Evolutionary conservation across 495 filamentous ascomycete species (phyloP).

Genomic region (Xylaria nigripes): DNA sequence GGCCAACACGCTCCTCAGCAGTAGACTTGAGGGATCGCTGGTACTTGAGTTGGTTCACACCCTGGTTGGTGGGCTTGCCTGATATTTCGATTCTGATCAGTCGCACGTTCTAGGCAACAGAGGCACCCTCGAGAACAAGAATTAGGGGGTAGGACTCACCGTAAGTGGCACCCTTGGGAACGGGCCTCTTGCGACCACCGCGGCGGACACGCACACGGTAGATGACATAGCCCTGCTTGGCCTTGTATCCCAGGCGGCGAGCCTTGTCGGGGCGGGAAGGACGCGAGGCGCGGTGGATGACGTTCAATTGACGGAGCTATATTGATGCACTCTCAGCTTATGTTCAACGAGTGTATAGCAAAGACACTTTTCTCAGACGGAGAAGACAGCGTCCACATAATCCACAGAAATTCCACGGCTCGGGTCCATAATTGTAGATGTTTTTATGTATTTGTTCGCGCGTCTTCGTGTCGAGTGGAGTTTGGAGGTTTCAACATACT

Average conservation of each 20-base stretch:
- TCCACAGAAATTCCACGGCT: conserved; percentile 19
- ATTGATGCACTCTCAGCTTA: conserved; percentile 99
- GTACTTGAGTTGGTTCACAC: conserved; percentile 99
- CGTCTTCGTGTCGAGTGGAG: conserved; percentile 18
- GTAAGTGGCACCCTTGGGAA: conserved; percentile 96
- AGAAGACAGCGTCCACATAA: conserved; percentile 30
- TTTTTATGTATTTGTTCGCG: conserved; percentile 20
- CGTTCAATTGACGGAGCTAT: conserved; percentile 98
- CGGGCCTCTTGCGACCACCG: conserved; percentile 94
- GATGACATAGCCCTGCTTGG: conserved; percentile 99
- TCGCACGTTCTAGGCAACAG: not conserved
- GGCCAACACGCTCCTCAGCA: conserved; percentile 98
- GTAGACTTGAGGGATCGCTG: conserved; percentile 95
- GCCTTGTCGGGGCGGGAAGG: conserved; percentile 99
- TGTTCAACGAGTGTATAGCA: conserved; percentile 99
- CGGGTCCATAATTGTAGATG: conserved; percentile 17
- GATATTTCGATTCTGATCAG: conserved; percentile 20
- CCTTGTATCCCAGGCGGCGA: conserved; percentile 99
- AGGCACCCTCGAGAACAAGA: not conserved
- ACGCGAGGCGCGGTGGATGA: conserved; percentile 97
- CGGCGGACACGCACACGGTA: conserved; percentile 96
- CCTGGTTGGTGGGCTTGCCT: conserved; percentile 99
- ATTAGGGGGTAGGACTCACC: conserved; percentile 47
- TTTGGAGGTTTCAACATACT: conserved; percentile 62
- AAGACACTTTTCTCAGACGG: conserved; percentile 28